These are phyloP conservation scores for Vitis hybrid DNA, from an alignment of 177 flowering plant genomes.

Conservation along the genomic window DNA sequence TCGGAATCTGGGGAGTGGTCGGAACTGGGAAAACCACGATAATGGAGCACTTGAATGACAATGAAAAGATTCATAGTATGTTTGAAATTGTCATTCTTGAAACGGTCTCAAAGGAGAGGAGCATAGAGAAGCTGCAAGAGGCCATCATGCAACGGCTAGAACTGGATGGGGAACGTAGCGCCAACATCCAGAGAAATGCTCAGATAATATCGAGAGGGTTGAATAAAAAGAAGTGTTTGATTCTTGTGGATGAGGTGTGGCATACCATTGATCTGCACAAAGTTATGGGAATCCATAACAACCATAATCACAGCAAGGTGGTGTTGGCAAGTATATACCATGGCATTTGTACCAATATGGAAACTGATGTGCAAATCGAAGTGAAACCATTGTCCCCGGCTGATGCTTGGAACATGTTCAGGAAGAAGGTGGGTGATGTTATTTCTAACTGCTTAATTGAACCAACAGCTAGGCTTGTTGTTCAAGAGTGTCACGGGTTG, in stretches of 20 bases:
- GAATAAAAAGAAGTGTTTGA: conserved; percentile 15
- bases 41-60: conserved; percentile 16
- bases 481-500: conserved; percentile 16
- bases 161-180: conserved; percentile 7
- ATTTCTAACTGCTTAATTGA: conserved; percentile 6
- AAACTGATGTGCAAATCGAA: neutral
- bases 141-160: conserved; percentile 9
- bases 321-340: conserved; percentile 18
- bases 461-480: conserved; percentile 11
- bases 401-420: conserved; percentile 23
- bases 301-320: conserved; percentile 12
- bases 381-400: conserved; percentile 10
- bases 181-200: neutral
- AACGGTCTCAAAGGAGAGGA: conserved; percentile 1
- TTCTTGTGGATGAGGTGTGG: conserved; percentile 21
- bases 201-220: conserved; percentile 4
- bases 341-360: conserved; percentile 6
- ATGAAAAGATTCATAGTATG: conserved; percentile 10
- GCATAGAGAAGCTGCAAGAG: conserved; percentile 11
- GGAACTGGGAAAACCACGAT: conserved; percentile 16
- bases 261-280: conserved; percentile 4
- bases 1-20: conserved; percentile 7
- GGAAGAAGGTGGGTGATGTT: conserved; percentile 6
- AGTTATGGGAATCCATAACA: conserved; percentile 6
- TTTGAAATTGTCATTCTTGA: conserved; percentile 18